Base-by-base conservation (phyloP, 495 filamentous ascomycete species). In the Penicillium fimorum region DNA sequence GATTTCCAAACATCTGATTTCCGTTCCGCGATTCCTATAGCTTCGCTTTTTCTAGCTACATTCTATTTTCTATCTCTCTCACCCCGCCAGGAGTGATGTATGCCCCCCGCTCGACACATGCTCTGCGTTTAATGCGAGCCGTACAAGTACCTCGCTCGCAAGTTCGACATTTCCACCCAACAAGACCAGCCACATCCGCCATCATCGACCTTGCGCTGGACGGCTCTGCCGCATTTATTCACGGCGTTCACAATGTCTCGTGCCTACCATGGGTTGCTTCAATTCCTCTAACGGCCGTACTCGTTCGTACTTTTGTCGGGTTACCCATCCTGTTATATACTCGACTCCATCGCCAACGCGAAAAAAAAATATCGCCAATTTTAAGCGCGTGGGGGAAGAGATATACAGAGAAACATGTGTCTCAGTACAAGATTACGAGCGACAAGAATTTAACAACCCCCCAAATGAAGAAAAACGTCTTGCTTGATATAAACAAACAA, bases 241-340 rank as follows among this genome's bases (percentile, higher is more conserved):
- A 84, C n/a, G 61, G 70, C 42, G 62, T 92, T 3, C 91, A 94
- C 67, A 61, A 64, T 30, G 13, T 74, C 60, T 82, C 81, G 25
- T 73, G 76, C 44, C 78, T 88, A 3, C 82, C 90, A 57, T 96
- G 91, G 91, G 84, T 69, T 46, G 62, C 82, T 9, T 79, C 84
- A 25, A 82, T 96, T 50, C 91, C 91, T 0, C 75, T 89, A 51
- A 77, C 88, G 1, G 87, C 90, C 2, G 50, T 91, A 3, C 37
- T 82, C 45, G 72, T 93, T 47, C 85, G 85, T 52, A 73, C 79
- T 30, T 48, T 74, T 32, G 64, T 87, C 60, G 82, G 84, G 41
- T 63, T 86, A 4, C 89, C 88, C 0, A 56, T 88, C 3, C 70
- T 79, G 18, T 59, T 84, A 40, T 90, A 84, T 66, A 70, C 61